Percentiles rank a stretch among this genome's conserved stretches.
Evolutionary conservation across 768 basidiomycete genomes (phyloP).

Genomic region (Sporobolomyces roseus): DNA sequence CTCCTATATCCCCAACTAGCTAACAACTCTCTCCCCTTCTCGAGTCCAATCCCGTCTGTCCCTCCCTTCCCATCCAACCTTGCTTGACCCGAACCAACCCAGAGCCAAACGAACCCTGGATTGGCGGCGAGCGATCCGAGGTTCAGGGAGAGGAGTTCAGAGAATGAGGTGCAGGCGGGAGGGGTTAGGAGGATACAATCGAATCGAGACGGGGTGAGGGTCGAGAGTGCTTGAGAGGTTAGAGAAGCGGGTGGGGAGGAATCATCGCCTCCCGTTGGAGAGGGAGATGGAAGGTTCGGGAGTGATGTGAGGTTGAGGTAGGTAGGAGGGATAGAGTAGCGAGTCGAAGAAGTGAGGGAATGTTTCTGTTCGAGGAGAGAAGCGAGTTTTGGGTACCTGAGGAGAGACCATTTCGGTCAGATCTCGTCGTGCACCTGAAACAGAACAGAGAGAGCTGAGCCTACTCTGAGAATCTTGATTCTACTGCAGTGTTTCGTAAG

Average conservation of each 20-base stretch:
- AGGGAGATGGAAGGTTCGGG: constrained; percentile 51
- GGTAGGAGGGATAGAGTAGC: constrained; percentile 41
- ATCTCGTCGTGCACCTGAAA: background rate
- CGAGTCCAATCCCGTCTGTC: constrained; percentile 64
- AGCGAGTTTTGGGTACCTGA: constrained; percentile 92
- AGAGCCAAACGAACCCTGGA: constrained; percentile 88
- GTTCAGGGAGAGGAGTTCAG: constrained; percentile 75
- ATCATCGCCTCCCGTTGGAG: too few relatives aligned
- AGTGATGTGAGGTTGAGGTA: constrained; percentile 47
- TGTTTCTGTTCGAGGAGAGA: constrained; percentile 79
- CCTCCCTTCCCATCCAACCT: background rate
- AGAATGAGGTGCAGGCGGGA: constrained; percentile 79
- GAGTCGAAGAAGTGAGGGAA: constrained; percentile 65
- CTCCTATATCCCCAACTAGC: constrained; percentile 87
- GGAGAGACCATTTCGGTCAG: constrained; percentile 1
- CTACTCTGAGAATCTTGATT: constrained; percentile 88
- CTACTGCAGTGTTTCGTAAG: constrained; percentile 82
- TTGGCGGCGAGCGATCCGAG: constrained; percentile 78
- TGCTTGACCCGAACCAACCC: constrained; percentile 84
- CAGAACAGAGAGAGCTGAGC: constrained; percentile 43
- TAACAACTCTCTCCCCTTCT: constrained; percentile 82
- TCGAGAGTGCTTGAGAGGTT: background rate
- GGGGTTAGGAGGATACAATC: constrained; percentile 89
- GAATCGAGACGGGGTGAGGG: constrained; percentile 58
- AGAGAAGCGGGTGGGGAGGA: too few relatives aligned